A percentile compares a stretch with the other conserved stretches of the same genome.
These are phyloP conservation scores for Kazachstania martiniae DNA, from an alignment of 805 yeast species.

Conservation along the genomic window DNA sequence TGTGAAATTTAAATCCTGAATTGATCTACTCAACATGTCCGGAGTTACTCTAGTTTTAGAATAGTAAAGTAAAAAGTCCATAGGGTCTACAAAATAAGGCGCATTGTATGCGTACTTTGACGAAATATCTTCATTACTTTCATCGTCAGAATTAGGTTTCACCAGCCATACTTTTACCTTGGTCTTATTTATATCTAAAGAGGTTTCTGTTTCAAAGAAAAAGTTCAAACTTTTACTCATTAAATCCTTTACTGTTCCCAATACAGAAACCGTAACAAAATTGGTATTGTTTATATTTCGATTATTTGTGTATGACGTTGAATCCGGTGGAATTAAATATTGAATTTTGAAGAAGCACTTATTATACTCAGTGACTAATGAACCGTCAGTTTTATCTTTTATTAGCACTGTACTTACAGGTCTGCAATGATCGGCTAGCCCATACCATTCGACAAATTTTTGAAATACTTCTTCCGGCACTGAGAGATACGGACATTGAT, in stretches of 20 bases:
- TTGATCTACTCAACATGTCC: constrained; percentile 5
- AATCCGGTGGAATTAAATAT: constrained; percentile 18
- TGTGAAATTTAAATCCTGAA: constrained; percentile 16
- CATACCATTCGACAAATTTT: constrained; percentile 43
- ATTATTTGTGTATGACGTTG: constrained; percentile 3
- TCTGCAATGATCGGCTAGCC: constrained; percentile 30
- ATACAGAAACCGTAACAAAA: constrained; percentile 26
- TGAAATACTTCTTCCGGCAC: constrained; percentile 38
- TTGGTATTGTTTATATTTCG: constrained; percentile 13
- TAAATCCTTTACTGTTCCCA: constrained; percentile 24
- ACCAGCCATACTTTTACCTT: constrained; percentile 20
- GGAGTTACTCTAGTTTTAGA: constrained; percentile 17
- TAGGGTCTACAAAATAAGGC: constrained; percentile 19
- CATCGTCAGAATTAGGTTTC: constrained; percentile 6
- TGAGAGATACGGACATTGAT: constrained; percentile 22
- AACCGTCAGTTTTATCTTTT: constrained; percentile 15
- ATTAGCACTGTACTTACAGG: constrained; percentile 31
- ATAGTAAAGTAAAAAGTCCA: constrained; percentile 19
- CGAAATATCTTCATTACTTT: constrained; percentile 4
- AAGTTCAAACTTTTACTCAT: constrained; percentile 11
- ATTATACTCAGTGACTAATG: constrained; percentile 28
- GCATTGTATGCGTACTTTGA: background rate
- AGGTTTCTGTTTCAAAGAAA: constrained; percentile 15
- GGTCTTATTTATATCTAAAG: constrained; percentile 8
- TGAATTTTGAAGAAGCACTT: constrained; percentile 30